Percentiles rank a stretch among this genome's conserved stretches.
These are phyloP conservation scores for Aspergillus fumigatiaffinis DNA, from an alignment of 2,329 filamentous ascomycete genomes.

Conservation along the genomic window DNA sequence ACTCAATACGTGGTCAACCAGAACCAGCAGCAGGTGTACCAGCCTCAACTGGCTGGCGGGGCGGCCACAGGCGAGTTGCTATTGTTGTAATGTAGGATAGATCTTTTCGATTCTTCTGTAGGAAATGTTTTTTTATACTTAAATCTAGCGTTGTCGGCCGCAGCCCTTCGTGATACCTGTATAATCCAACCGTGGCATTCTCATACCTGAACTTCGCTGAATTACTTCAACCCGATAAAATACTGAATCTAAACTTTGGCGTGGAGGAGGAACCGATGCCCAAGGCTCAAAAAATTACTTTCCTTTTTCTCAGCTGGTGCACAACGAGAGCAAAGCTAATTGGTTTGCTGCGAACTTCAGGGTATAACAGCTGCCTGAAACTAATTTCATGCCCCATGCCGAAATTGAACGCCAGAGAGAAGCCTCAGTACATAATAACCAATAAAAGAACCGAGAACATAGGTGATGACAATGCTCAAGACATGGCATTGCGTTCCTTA, in stretches of 20 bases:
- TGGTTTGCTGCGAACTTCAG: no score
- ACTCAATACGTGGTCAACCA: constrained; percentile 71
- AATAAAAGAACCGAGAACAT: constrained; percentile 1
- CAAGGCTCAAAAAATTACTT: background rate
- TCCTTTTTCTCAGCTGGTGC: background rate
- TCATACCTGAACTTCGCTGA: background rate
- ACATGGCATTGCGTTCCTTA: constrained; percentile 5
- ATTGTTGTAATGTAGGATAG: constrained; percentile 48
- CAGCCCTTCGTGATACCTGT: background rate
- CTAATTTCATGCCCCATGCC: background rate
- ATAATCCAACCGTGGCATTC: background rate
- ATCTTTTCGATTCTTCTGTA: background rate
- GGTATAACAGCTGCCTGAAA: background rate
- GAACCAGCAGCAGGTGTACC: constrained; percentile 71
- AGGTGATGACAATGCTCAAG: background rate
- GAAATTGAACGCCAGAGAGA: background rate
- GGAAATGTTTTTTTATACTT: background rate
- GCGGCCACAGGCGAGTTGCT: constrained; percentile 69
- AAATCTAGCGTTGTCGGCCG: background rate
- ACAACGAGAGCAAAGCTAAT: background rate
- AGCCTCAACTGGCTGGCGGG: constrained; percentile 61
- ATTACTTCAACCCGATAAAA: background rate
- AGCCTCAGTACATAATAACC: background rate
- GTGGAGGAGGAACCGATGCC: background rate
- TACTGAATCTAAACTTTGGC: background rate